Percentiles rank a stretch among this genome's conserved stretches.
These are phyloP conservation scores for Aspergillus funiculosus DNA, from an alignment of 495 filamentous ascomycete species.

Conservation along the genomic window DNA sequence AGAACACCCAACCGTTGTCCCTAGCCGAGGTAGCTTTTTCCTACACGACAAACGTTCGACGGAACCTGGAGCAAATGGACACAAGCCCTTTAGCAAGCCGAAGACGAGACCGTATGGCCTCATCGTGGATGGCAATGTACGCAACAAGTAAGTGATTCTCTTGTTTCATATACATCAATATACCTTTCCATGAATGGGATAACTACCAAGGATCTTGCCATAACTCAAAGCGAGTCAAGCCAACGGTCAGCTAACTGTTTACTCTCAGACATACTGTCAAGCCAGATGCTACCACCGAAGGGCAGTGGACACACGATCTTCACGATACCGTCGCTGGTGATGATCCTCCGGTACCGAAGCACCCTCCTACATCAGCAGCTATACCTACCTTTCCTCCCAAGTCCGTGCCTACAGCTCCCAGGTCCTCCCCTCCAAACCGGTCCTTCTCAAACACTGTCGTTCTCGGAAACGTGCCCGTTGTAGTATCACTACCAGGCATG, in stretches of 20 bases:
- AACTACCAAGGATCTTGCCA: no score
- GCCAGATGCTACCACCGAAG: slow-evolving; percentile 64
- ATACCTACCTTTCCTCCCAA: slow-evolving; percentile 24
- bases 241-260: slow-evolving; percentile 29
- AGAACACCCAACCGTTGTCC: slow-evolving; percentile 88
- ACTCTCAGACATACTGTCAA: slow-evolving; percentile 60
- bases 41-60: slow-evolving; percentile 87
- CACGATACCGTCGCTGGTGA: slow-evolving; percentile 68
- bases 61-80: slow-evolving; percentile 60
- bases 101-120: slow-evolving; percentile 42
- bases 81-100: slow-evolving; percentile 36
- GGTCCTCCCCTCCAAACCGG: slow-evolving; percentile 54
- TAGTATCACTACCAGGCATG: slow-evolving; percentile 74
- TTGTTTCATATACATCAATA: neutral
- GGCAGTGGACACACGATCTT: slow-evolving; percentile 90
- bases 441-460: slow-evolving; percentile 59
- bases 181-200: no score
- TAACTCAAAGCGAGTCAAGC: no score
- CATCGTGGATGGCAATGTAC: slow-evolving; percentile 45
- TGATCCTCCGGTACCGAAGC: slow-evolving; percentile 32
- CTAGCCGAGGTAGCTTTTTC: slow-evolving; percentile 92
- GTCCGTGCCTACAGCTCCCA: slow-evolving; percentile 40
- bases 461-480: slow-evolving; percentile 75
- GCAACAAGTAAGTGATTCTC: slow-evolving; percentile 30
- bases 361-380: slow-evolving; percentile 12